Percentiles rank a stretch among this genome's conserved stretches.
These are phyloP conservation scores for Malassezia cuniculi DNA, from an alignment of 1,284 basidiomycete species.

Conservation along the genomic window DNA sequence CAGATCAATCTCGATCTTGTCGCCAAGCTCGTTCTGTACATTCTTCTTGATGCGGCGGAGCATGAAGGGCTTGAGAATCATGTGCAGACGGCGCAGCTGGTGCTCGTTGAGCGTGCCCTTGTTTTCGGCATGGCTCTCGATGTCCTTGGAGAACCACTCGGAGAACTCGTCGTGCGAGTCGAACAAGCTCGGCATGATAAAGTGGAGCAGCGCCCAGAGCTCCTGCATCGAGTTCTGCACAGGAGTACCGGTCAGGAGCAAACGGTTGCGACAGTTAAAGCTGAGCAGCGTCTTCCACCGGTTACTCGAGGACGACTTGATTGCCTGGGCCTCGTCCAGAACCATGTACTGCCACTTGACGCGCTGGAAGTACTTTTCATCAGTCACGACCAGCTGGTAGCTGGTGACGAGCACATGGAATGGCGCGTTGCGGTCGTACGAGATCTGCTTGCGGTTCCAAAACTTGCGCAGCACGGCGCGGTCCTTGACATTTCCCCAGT, in stretches of 20 bases:
- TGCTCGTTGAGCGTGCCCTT: slow-evolving; percentile 81
- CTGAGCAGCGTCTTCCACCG: slow-evolving; percentile 95
- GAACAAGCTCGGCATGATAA: slow-evolving; percentile 99
- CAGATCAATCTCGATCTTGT: slow-evolving; percentile 98
- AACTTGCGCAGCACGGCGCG: slow-evolving; percentile 86
- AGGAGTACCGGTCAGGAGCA: slow-evolving; percentile 90
- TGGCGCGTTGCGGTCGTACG: slow-evolving; percentile 84
- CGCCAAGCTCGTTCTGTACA: slow-evolving; percentile 98
- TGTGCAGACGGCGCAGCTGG: slow-evolving; percentile 85
- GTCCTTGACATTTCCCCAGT: slow-evolving; percentile 98
- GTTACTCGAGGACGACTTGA: slow-evolving; percentile 94
- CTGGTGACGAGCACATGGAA: slow-evolving; percentile 96
- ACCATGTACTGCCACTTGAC: slow-evolving; percentile 99
- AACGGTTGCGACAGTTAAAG: slow-evolving; percentile 88
- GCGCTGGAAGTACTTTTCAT: slow-evolving; percentile 94
- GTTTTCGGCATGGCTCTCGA: slow-evolving; percentile 72
- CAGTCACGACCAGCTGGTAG: slow-evolving; percentile 91
- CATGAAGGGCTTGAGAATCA: slow-evolving; percentile 99
- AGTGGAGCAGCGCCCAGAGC: slow-evolving; percentile 96
- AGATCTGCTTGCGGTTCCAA: slow-evolving; percentile 96
- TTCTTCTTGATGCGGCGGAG: slow-evolving; percentile 90
- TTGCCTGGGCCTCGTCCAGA: slow-evolving; percentile 96
- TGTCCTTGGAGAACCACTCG: slow-evolving; percentile 99
- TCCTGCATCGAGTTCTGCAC: slow-evolving; percentile 99
- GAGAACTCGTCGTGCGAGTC: slow-evolving; percentile 99